Evolutionary conservation across 331 rosid species (phyloP), one percentile per base, ranked within the genome.

Genomic region (Saraca asoca): DNA sequence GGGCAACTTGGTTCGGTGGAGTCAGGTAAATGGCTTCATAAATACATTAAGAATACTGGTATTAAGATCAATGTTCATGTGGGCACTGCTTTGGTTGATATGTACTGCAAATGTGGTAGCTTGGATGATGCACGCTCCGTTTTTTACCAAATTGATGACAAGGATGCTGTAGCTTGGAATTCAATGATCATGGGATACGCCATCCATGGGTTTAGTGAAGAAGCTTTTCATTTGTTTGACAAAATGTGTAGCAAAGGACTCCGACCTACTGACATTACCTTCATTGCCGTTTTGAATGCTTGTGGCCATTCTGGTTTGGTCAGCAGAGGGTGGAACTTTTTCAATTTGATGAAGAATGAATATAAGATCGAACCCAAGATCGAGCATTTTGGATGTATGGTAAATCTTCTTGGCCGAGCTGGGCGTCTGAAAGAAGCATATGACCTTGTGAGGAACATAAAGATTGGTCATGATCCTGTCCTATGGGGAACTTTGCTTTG

Each of bases 401-500:
- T 85, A 35, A 87, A 84, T 79, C 95, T 92, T 64, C 89, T 92
- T 38, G 87, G 98, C 75, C 85, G 91, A 4, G 95, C 93, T 5
- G 96, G 95, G 58, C 78, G 59, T 45, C 55, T 87, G 29, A 79
- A 76, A 71, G 96, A 89, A 79, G 98, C 90, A 29, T 85, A 82
- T 58, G 81, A 71, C 15, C 88, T 89, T 51, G 87, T 92, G 35
- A 85, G 77, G 75, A 72, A 63, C 71, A 92, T 85, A 89, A 62
- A 63, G 57, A 76, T 86, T 50, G 78, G 81, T 11, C 84, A 91
- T 2, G 95, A 92, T 81, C 88, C 91, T n/a, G 75, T 92, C 45
- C 14, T 92, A 15, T 89, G 93, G 98, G 96, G 96, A 58, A 82
- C 96, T 46, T 66, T 92, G 50, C 95, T 92, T 9, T 91, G 96